Conservation (phyloP, 305 asterid species). For the Plantago lanceolata region DNA sequence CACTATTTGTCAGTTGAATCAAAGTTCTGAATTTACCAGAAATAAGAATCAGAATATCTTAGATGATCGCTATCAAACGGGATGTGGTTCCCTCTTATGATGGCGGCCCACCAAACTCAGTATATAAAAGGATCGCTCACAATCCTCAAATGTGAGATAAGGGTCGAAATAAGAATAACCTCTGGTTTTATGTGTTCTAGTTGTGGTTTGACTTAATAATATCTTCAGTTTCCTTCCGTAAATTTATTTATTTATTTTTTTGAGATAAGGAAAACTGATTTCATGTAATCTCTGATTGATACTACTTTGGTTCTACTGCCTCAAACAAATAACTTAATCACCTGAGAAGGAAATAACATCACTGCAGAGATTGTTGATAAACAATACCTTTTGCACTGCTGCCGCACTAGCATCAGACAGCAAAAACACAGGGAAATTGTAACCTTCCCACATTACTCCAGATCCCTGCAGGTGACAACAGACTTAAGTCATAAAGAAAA, state of each 20-base stretch:
- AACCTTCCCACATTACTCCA: conserved; percentile 92
- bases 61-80: background rate
- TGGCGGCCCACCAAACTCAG: background rate
- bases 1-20: background rate
- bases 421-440: conserved; percentile 82
- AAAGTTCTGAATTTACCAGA: background rate
- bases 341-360: conserved; percentile 15
- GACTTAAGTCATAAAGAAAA: conserved; percentile 20
- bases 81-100: background rate
- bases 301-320: background rate
- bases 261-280: background rate
- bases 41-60: background rate
- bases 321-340: conserved; percentile 12
- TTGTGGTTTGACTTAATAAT: too few relatives aligned
- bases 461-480: conserved; percentile 70
- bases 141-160: background rate
- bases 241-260: too few relatives aligned
- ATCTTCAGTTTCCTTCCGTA: too few relatives aligned
- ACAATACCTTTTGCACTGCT: conserved; percentile 65
- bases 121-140: background rate
- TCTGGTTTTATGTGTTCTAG: too few relatives aligned
- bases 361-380: conserved; percentile 13
- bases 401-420: conserved; percentile 66
- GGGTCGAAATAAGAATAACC: too few relatives aligned
- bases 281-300: background rate